Base-by-base conservation (phyloP, 257 asterid genomes). In the Ilex asprella region DNA sequence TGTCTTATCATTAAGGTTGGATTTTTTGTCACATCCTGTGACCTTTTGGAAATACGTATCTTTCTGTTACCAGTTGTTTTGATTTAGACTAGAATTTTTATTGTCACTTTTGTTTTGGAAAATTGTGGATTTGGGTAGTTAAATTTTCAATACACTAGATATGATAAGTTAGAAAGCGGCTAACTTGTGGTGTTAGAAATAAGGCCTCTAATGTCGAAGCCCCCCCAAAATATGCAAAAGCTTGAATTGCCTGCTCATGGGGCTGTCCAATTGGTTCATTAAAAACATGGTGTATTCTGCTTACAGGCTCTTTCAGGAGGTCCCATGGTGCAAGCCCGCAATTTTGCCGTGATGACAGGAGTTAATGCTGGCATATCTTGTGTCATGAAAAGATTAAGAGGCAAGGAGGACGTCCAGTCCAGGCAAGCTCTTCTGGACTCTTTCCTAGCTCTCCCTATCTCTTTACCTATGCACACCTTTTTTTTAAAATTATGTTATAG, bases 331-430 rank as follows among this genome's bases (percentile, higher is more conserved):
- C 97, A 91, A 70, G 97, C 95, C 10, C 96, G 96, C 55, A 91
- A 87, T 71, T 91, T 91, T 67, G 97, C 96, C 63, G 97, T 91
- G 39, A 87, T 91, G 96, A 85, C 95, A 0, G 96, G 97, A 67
- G 91, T 75, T 47, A 85, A 88, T 81, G 96, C 97, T 47, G 97
- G 97, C 62, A 91, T 91, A 64, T 77, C 96, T 31, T 87, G 91
- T 66, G 94, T 86, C 71, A 67, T 91, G 97, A 91, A 75, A 76
- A 85, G 96, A 73, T 30, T 90, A 58, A 85, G 95, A 78, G 97
- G 97, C 80, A 90, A 90, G 79, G 96, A 90, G 66, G 97, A 90
- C 71, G 88, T 85, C 56, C 90, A 90, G 69, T 77, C 96, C 66
- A 85, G 97, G 97, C 88, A 71, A 71, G 39, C 49, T 47, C 31